phyloP scores from a whole-genome alignment of 2,329 filamentous ascomycete genomes.

The Chaetomium sp. region DNA sequence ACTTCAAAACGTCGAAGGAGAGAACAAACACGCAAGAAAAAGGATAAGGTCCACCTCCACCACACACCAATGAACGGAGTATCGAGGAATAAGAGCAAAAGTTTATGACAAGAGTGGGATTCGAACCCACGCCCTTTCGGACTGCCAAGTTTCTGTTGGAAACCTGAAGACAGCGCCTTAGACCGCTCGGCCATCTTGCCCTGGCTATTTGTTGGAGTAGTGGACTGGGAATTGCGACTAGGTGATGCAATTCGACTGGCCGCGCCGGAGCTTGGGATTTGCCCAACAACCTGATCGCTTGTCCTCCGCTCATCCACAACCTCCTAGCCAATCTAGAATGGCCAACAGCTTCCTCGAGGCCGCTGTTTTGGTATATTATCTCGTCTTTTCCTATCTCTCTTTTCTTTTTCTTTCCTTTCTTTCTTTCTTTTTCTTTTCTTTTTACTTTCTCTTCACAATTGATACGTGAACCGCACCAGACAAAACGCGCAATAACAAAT shows the following conservation, averaged over 20 bases:
- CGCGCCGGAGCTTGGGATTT: too few relatives aligned
- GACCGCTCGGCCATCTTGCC: slow-evolving; percentile 32
- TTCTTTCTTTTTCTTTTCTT: neutral
- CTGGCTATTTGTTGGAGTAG: slow-evolving; percentile 4
- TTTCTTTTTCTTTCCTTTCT: neutral
- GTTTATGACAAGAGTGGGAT: slow-evolving; percentile 30
- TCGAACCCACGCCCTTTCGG: slow-evolving; percentile 31
- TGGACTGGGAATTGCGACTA: neutral
- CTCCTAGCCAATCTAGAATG: neutral
- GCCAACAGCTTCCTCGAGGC: neutral
- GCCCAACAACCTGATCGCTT: too few relatives aligned
- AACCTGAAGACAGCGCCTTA: slow-evolving; percentile 29
- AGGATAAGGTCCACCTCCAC: neutral
- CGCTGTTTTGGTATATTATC: neutral
- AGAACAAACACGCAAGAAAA: neutral
- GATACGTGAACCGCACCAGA: neutral
- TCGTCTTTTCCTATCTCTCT: neutral
- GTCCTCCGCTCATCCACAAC: too few relatives aligned
- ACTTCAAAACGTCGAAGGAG: neutral
- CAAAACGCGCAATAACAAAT: neutral
- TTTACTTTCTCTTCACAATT: too few relatives aligned
- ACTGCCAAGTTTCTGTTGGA: slow-evolving; percentile 19
- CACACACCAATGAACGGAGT: neutral
- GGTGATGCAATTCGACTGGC: neutral
- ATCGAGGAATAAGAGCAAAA: slow-evolving; percentile 16